These are phyloP conservation scores for Cordyceps tenuipes DNA, from an alignment of 2,329 filamentous ascomycete genomes.

Conservation along the genomic window DNA sequence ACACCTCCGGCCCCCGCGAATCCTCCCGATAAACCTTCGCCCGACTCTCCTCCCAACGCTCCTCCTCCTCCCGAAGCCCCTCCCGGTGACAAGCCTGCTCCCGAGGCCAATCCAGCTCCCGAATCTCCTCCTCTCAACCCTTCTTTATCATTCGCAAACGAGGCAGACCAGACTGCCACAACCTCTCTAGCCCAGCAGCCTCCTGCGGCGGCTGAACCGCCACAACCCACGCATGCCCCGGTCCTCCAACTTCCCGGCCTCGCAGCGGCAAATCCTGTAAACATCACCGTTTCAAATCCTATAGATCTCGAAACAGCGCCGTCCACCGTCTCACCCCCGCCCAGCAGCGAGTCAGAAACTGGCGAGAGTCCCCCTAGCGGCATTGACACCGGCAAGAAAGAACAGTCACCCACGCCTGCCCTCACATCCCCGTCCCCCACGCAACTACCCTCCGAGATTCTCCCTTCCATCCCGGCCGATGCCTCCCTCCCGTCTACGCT, in stretches of 20 bases:
- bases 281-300: background rate
- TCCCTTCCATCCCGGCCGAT: background rate
- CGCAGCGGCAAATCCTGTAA: background rate
- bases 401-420: background rate
- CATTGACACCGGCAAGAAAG: background rate
- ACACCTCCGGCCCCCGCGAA: background rate
- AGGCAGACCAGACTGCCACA: background rate
- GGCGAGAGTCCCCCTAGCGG: background rate
- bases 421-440: background rate
- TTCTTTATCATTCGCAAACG: no score
- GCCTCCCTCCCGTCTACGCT: background rate
- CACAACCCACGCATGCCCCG: background rate
- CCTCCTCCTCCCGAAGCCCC: no score
- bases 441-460: background rate
- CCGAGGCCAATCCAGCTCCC: no score
- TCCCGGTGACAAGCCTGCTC: no score
- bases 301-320: background rate
- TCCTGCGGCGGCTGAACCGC: background rate
- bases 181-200: background rate
- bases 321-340: background rate
- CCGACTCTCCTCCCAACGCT: background rate
- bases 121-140: no score
- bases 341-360: background rate
- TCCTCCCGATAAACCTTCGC: background rate
- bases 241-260: background rate